A percentile compares a stretch with the other conserved stretches of the same genome.
These are phyloP conservation scores for Astrothelium macrocarpum DNA, from an alignment of 495 filamentous ascomycete species.

Conservation along the genomic window DNA sequence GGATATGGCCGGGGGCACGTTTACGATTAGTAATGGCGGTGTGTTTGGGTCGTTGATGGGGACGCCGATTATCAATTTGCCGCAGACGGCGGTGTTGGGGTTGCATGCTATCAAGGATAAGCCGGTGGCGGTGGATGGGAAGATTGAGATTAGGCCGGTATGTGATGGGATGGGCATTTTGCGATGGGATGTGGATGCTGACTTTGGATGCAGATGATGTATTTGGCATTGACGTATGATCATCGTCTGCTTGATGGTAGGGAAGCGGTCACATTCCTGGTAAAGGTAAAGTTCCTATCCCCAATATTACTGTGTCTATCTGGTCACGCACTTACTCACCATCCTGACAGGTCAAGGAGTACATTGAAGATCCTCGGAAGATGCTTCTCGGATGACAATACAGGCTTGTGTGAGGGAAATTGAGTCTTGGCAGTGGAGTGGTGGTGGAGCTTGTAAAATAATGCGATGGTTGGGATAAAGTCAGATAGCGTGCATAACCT, in stretches of 20 bases:
- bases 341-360: slow-evolving; percentile 63
- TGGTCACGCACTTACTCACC: background rate
- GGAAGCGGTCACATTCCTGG: slow-evolving; percentile 92
- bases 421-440: background rate
- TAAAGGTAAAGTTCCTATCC: slow-evolving; percentile 51
- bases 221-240: slow-evolving; percentile 93
- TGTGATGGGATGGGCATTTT: slow-evolving; percentile 17
- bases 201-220: slow-evolving; percentile 71
- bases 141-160: slow-evolving; percentile 83
- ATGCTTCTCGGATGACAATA: slow-evolving; percentile 59
- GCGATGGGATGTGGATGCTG: slow-evolving; percentile 3
- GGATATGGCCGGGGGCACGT: slow-evolving; percentile 98
- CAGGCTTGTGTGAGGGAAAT: background rate
- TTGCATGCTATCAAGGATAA: slow-evolving; percentile 98
- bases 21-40: slow-evolving; percentile 92
- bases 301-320: background rate
- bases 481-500: background rate
- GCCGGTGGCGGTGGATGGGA: slow-evolving; percentile 79
- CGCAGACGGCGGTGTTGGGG: slow-evolving; percentile 89
- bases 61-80: slow-evolving; percentile 98
- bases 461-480: background rate
- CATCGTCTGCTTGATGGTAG: slow-evolving; percentile 90
- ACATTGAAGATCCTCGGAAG: slow-evolving; percentile 89
- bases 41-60: slow-evolving; percentile 83
- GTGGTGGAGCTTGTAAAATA: background rate